Percentiles rank a stretch among this genome's conserved stretches.
Conservation (phyloP, 805 yeast species). For the Henningerozyma blattae region DNA sequence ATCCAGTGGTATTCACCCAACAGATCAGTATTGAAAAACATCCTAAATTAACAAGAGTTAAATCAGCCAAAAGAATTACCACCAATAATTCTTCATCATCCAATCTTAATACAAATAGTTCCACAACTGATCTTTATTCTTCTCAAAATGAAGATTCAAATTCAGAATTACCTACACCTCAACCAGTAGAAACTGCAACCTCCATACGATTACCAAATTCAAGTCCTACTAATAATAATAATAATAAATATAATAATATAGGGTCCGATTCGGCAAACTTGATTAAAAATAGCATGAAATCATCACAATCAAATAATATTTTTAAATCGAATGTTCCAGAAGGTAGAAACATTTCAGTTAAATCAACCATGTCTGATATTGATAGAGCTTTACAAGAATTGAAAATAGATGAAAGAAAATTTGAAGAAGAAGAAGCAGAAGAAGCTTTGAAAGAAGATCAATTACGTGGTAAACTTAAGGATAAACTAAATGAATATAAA, state of each 20-base stretch:
- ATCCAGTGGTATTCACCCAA: constrained; percentile 83
- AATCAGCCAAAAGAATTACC: constrained; percentile 26
- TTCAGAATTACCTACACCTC: constrained; percentile 18
- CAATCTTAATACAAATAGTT: constrained; percentile 1
- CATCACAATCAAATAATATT: not conserved
- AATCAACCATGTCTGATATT: constrained; percentile 53
- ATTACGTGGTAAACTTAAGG: not conserved
- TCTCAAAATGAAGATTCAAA: constrained; percentile 4
- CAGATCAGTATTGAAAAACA: constrained; percentile 26
- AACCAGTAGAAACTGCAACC: constrained; percentile 16
- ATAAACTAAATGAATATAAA: too few species aligned
- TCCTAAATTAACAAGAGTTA: constrained; percentile 40
- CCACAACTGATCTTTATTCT: constrained; percentile 2
- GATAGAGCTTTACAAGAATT: constrained; percentile 63
- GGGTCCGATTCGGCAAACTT: not conserved
- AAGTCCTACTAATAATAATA: not conserved
- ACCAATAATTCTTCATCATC: not conserved
- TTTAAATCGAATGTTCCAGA: constrained; percentile 2
- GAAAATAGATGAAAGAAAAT: constrained; percentile 21
- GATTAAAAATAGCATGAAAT: not conserved
- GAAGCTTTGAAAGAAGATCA: not conserved
- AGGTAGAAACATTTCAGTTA: constrained; percentile 30
- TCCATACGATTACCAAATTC: constrained; percentile 1
- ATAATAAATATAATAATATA: not conserved
- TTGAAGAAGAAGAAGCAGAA: not conserved